These are phyloP conservation scores for Thuidium tamariscinum DNA, from an alignment of 225 moss, liverwort and hornwort species.

Conservation along the genomic window DNA sequence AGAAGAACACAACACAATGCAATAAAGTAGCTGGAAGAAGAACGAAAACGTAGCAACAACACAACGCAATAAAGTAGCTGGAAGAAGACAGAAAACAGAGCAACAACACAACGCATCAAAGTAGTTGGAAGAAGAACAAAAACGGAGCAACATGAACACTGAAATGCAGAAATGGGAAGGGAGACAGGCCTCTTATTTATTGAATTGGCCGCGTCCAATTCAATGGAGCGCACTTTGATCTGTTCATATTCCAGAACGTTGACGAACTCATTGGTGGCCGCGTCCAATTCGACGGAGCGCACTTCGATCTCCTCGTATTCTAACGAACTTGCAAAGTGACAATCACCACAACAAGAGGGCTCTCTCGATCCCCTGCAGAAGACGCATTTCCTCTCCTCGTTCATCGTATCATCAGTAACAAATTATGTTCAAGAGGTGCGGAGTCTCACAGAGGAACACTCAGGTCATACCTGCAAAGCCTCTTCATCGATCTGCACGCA, in stretches of 20 bases:
- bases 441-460: neutral
- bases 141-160: too few relatives aligned
- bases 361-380: neutral
- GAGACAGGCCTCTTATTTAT: too few relatives aligned
- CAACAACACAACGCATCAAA: too few relatives aligned
- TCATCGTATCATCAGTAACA: neutral
- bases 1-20: too few relatives aligned
- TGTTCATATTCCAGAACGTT: constrained; percentile 51
- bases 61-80: too few relatives aligned
- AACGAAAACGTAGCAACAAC: too few relatives aligned
- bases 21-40: too few relatives aligned
- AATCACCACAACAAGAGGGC: constrained; percentile 36
- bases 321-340: constrained; percentile 64
- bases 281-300: constrained; percentile 53
- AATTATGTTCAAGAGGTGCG: neutral
- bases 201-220: neutral
- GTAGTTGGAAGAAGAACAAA: too few relatives aligned
- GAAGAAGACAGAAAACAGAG: too few relatives aligned
- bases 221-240: constrained; percentile 64
- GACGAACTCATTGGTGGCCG: too few relatives aligned
- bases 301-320: constrained; percentile 50
- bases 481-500: neutral
- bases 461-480: neutral
- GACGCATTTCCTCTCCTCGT: neutral
- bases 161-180: too few relatives aligned